Conservation (phyloP, 208 protist genomes). For the Leptomonas seymouri region DNA sequence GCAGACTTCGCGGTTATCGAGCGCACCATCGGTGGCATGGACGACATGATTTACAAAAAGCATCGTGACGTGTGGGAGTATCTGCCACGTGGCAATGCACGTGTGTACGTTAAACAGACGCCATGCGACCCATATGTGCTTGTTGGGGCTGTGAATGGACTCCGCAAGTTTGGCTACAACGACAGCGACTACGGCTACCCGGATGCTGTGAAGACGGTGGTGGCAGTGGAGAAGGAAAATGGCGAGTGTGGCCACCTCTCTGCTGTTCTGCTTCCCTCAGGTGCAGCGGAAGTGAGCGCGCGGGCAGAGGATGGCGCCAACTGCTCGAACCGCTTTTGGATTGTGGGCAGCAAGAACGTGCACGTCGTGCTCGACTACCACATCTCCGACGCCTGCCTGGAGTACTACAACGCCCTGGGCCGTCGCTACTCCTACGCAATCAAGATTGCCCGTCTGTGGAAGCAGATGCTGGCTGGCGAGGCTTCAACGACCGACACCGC, state of each 20-base stretch:
- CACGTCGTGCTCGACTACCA: conserved; percentile 59
- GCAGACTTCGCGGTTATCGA: conserved; percentile 50
- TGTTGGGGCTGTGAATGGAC: conserved; percentile 49
- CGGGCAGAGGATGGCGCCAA: background rate
- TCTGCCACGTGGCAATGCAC: conserved; percentile 57
- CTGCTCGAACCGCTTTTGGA: conserved; percentile 43
- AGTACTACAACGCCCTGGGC: conserved; percentile 17
- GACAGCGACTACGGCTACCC: conserved; percentile 39
- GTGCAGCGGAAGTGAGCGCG: too few relatives aligned
- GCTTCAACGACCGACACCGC: background rate
- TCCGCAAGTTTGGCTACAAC: conserved; percentile 68
- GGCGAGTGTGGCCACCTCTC: conserved; percentile 59
- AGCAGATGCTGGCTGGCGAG: conserved; percentile 12
- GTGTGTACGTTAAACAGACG: conserved; percentile 29
- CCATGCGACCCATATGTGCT: conserved; percentile 2
- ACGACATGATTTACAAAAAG: conserved; percentile 57
- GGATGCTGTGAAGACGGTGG: conserved; percentile 30
- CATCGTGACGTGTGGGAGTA: conserved; percentile 59
- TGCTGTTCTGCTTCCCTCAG: conserved; percentile 35
- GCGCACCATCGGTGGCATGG: conserved; percentile 55
- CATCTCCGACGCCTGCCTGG: conserved; percentile 34
- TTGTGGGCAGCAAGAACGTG: conserved; percentile 52
- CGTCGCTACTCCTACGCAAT: conserved; percentile 38
- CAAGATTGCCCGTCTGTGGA: conserved; percentile 36
- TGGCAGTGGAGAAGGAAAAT: conserved; percentile 60